Conservation (phyloP, 176 grass and related monocot species). For the Zoysia pacifica region DNA sequence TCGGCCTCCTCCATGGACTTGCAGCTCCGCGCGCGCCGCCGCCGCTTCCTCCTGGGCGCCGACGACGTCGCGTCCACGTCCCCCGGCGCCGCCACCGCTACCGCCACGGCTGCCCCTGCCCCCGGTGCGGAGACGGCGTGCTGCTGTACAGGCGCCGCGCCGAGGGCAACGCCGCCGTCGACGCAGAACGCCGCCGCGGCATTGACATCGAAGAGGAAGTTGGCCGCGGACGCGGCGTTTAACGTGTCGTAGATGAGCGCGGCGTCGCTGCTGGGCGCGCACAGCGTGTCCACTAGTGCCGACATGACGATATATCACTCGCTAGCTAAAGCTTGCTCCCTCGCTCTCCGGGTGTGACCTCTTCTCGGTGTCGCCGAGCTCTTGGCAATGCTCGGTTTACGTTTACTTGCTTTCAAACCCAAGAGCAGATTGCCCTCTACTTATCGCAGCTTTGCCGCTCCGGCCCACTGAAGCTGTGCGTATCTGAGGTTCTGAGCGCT, state of each 20-base stretch:
- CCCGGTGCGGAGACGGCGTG: neutral
- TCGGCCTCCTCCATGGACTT: slow-evolving; percentile 90
- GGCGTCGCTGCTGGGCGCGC: slow-evolving; percentile 45
- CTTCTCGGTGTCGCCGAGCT: slow-evolving; percentile 51
- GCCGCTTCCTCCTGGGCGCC: slow-evolving; percentile 69
- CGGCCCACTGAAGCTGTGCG: slow-evolving; percentile 11
- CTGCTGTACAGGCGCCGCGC: neutral
- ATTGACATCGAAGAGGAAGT: slow-evolving; percentile 51
- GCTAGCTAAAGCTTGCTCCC: neutral
- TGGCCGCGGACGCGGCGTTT: slow-evolving; percentile 30
- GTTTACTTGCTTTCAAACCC: neutral
- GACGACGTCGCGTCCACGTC: neutral
- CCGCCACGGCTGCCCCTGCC: no score
- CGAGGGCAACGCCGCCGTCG: slow-evolving; percentile 12
- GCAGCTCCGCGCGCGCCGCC: slow-evolving; percentile 60
- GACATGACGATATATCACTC: slow-evolving; percentile 33
- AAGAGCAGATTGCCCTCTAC: slow-evolving; percentile 1
- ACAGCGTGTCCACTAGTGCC: slow-evolving; percentile 52
- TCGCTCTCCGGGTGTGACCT: neutral
- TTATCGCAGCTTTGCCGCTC: slow-evolving; percentile 37
- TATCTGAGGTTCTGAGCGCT: slow-evolving; percentile 24
- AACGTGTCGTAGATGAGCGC: slow-evolving; percentile 76
- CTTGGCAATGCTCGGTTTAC: slow-evolving; percentile 19
- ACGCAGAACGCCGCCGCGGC: slow-evolving; percentile 24
- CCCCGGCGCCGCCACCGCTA: neutral